Percentiles rank a stretch among this genome's conserved stretches.
Conservation (phyloP, 140 eudicot genomes). For the Erigeron philadelphicus region DNA sequence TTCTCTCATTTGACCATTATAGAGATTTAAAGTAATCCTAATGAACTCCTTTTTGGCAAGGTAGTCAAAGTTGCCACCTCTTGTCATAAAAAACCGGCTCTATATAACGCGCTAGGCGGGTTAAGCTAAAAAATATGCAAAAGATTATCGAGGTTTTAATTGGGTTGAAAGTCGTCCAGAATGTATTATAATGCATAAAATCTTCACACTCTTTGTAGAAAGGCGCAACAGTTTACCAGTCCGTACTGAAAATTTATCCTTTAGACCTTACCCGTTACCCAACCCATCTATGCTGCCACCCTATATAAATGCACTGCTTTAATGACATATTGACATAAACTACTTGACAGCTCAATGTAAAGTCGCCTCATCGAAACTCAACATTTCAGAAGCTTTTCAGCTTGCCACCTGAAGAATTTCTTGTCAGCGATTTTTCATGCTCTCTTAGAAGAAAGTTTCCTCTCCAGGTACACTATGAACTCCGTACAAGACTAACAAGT, state of each 20-base stretch:
- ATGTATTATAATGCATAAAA: not conserved
- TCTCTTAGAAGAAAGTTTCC: slow-evolving; percentile 79
- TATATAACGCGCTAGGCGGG: not conserved
- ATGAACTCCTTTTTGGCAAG: no score
- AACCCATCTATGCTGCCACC: not conserved
- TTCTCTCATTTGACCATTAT: no score
- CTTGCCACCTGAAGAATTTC: slow-evolving; percentile 90
- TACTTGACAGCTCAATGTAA: slow-evolving; percentile 58
- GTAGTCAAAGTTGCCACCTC: no score
- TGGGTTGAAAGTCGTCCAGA: not conserved
- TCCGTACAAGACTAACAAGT: not conserved
- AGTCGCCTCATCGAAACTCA: slow-evolving; percentile 86
- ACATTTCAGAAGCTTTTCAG: slow-evolving; percentile 72
- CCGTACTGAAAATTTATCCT: no score
- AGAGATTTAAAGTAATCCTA: no score
- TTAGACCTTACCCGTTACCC: not conserved
- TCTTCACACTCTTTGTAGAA: not conserved
- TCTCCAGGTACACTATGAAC: slow-evolving; percentile 52
- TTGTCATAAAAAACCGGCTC: no score
- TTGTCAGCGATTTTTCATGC: slow-evolving; percentile 80
- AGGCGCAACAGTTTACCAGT: no score
- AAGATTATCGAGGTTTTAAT: no score
- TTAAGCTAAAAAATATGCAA: no score
- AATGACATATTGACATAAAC: slow-evolving; percentile 9
- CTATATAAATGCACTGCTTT: slow-evolving; percentile 2